Evolutionary conservation across 306 rosid genomes (phyloP), one percentile per base, ranked within the genome.

Genomic region (Astragalus membranaceus): DNA sequence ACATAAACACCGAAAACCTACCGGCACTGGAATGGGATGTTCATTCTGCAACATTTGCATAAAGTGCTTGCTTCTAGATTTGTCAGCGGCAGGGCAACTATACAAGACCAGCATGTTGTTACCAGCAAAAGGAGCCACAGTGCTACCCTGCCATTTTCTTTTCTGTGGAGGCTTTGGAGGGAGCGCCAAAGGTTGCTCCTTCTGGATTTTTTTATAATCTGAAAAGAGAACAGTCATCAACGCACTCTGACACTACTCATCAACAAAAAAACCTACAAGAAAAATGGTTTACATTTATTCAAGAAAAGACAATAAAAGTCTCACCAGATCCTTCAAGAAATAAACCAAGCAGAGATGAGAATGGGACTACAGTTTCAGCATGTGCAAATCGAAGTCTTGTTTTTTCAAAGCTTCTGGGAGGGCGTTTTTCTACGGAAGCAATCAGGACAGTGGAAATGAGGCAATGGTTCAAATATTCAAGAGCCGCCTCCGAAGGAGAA

Each of bases 381-480:
- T 94, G 98, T 16, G 97, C 96, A 57, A 94, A 94, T 69, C 98
- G 86, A 69, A 94, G 89, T 73, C 92, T 88, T 62, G 98, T 96
- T 82, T 88, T 87, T 73, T 94, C 98, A 73, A 81, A 87, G 78
- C 85, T 87, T 23, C 97, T 96, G 68, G 88, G 84, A 78, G 75
- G 66, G 53, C 29, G 87, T 2, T 76, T 79, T 74, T 79, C 98
- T 90, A 83, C 61, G 67, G 41, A 75, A 64, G 76, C 16, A 67
- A 69, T 30, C 33, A 44, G 5, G 15, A 55, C 17, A 78, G 37
- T 64, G 49, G 55, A 54, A 23, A 51, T 53, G 23, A 76, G 61
- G 35, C 7, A 69, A 37, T n/a, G 12, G 36, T 65, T 71, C 16
- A 66, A 49, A 73, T 30, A 65, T 56, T 78, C 74, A 65, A 41